Evolutionary conservation across 257 asterid species (phyloP).

Genomic region (Haberlea rhodopensis): DNA sequence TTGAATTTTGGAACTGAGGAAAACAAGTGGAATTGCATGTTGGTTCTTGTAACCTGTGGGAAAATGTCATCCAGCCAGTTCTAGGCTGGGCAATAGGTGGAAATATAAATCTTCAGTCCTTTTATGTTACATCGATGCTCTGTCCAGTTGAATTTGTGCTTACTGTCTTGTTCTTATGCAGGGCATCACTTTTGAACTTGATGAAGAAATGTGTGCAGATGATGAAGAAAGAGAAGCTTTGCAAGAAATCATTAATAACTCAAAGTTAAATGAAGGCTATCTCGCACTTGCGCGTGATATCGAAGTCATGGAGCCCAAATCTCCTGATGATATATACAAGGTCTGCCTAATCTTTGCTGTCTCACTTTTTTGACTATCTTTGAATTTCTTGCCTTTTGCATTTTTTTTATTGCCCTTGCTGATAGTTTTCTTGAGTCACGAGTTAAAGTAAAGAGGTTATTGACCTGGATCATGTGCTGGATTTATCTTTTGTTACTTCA

Average conservation of each 20-base stretch:
- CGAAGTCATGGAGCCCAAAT: conserved; percentile 97
- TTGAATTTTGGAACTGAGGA: background rate
- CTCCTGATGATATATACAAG: conserved; percentile 97
- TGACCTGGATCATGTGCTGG: too few species aligned
- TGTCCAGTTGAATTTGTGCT: conserved; percentile 16
- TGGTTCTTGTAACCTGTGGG: background rate
- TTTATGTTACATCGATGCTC: conserved; percentile 11
- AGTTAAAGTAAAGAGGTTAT: too few species aligned
- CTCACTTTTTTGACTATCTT: conserved; percentile 3
- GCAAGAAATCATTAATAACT: conserved; percentile 71
- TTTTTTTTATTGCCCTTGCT: conserved; percentile 2
- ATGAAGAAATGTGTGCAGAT: conserved; percentile 49
- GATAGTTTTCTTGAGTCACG: too few species aligned
- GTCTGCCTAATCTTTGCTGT: conserved; percentile 32
- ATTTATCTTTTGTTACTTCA: too few species aligned
- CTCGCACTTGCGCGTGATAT: conserved; percentile 98
- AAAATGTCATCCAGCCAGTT: background rate
- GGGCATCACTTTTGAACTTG: conserved; percentile 76
- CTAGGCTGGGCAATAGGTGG: conserved; percentile 6
- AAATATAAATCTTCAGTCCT: background rate
- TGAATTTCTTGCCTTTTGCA: conserved; percentile 19
- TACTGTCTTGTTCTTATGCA: conserved; percentile 32
- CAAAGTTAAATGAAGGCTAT: conserved; percentile 88
- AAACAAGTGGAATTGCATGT: too few species aligned
- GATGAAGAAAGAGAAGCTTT: conserved; percentile 76